Conservation (phyloP, 176 grass and related monocot species). For the Dendrocalamus sinicus region DNA sequence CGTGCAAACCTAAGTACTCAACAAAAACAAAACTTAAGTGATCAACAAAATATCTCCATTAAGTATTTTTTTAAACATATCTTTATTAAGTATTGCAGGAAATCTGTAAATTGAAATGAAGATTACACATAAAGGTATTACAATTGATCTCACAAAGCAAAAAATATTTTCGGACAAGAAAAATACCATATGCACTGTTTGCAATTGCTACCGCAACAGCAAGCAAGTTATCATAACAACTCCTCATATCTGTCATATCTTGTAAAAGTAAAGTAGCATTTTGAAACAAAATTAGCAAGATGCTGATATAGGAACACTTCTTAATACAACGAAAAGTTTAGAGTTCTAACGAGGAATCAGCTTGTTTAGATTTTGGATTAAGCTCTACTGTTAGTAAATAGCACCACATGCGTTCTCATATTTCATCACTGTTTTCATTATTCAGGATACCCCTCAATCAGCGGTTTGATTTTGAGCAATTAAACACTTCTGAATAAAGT, state of each 20-base stretch:
- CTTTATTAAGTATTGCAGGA: neutral
- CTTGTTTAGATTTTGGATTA: too few relatives aligned
- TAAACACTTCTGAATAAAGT: neutral
- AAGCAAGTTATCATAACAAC: conserved; percentile 84
- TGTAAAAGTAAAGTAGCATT: conserved; percentile 47
- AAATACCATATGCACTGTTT: conserved; percentile 93
- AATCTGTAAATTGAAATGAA: neutral
- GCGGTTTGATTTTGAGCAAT: neutral
- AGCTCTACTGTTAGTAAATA: conserved; percentile 17
- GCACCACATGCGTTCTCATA: neutral
- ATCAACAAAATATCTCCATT: neutral
- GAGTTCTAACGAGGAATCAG: neutral
- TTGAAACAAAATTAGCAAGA: conserved; percentile 44
- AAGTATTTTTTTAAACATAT: neutral
- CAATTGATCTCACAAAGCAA: neutral
- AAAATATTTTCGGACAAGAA: neutral
- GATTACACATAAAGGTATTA: neutral
- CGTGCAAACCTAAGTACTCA: neutral
- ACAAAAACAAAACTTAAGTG: neutral
- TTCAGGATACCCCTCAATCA: neutral
- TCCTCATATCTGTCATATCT: conserved; percentile 95
- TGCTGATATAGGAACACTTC: neutral
- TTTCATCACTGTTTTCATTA: neutral
- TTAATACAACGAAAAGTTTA: neutral
- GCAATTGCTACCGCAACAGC: conserved; percentile 86